Conservation (phyloP, 495 filamentous ascomycete genomes). For the Emericellopsis terricola region DNA sequence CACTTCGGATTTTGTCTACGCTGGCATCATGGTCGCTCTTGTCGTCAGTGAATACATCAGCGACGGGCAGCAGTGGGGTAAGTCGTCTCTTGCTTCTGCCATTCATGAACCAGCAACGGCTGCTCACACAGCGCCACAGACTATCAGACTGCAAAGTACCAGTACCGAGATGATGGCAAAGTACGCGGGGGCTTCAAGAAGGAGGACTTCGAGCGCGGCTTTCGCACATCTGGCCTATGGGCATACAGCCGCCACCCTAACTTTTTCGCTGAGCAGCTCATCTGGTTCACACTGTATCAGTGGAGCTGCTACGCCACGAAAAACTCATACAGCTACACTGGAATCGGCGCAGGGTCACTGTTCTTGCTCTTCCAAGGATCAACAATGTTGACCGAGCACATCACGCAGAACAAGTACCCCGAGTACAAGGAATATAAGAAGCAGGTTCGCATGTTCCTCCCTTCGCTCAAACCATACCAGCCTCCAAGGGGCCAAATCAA, state of each 20-base stretch:
- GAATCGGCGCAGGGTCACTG: conserved; percentile 48
- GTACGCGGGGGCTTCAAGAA: conserved; percentile 41
- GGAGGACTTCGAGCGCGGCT: conserved; percentile 81
- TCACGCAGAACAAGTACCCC: conserved; percentile 66
- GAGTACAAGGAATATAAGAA: conserved; percentile 78
- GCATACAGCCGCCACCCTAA: conserved; percentile 81
- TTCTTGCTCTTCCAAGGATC: conserved; percentile 75
- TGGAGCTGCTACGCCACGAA: conserved; percentile 66
- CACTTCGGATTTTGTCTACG: conserved; percentile 47
- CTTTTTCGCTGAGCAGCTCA: conserved; percentile 77
- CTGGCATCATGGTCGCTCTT: conserved; percentile 46
- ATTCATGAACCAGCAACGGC: background rate
- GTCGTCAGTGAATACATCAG: conserved; percentile 63
- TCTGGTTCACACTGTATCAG: conserved; percentile 76
- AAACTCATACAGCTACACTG: conserved; percentile 60
- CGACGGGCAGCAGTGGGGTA: conserved; percentile 88
- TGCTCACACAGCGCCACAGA: conserved; percentile 20
- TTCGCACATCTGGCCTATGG: conserved; percentile 74
- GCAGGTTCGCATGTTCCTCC: conserved; percentile 66
- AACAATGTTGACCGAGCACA: conserved; percentile 68
- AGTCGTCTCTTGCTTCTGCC: conserved; percentile 6
- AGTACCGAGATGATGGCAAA: conserved; percentile 54
- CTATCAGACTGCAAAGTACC: conserved; percentile 64
- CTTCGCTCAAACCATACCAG: conserved; percentile 16
- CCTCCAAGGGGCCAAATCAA: conserved; percentile 18